Evolutionary conservation across 2,329 filamentous ascomycete species (phyloP).

Genomic region (Chrysoporthe puriensis): DNA sequence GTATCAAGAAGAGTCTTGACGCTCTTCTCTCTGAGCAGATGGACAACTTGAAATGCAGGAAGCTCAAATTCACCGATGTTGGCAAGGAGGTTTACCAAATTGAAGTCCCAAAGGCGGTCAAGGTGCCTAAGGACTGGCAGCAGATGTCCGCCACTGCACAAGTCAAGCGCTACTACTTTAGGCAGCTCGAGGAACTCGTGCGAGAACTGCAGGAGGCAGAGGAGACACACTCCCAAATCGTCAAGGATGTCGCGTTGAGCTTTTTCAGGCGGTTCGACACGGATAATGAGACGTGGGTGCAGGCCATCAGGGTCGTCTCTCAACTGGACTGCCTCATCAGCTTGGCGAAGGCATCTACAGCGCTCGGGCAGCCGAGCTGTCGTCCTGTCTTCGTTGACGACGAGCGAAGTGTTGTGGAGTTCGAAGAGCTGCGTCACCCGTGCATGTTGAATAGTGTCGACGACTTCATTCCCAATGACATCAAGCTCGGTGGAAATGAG

Average conservation of each 20-base stretch:
- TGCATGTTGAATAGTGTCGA: conserved; percentile 89
- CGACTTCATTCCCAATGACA: conserved; percentile 96
- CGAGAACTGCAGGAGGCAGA: conserved; percentile 90
- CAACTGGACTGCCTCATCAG: conserved; percentile 96
- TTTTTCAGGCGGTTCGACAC: conserved; percentile 89
- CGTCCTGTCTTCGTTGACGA: conserved; percentile 85
- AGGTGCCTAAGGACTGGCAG: conserved; percentile 86
- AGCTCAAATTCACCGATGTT: conserved; percentile 77
- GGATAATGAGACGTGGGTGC: conserved; percentile 83
- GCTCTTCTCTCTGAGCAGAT: conserved; percentile 72
- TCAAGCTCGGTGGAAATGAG: conserved; percentile 78
- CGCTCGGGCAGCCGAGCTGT: conserved; percentile 84
- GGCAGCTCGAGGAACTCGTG: conserved; percentile 79
- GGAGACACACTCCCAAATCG: conserved; percentile 88
- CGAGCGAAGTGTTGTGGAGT: conserved; percentile 85
- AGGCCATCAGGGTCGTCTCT: conserved; percentile 85
- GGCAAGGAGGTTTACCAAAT: conserved; percentile 98
- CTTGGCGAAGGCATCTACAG: conserved; percentile 83
- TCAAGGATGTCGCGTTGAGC: conserved; percentile 80
- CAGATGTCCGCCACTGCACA: conserved; percentile 94
- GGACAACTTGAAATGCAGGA: conserved; percentile 72
- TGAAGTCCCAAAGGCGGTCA: conserved; percentile 82
- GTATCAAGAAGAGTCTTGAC: conserved; percentile 74
- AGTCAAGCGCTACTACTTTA: conserved; percentile 93
- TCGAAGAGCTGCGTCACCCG: conserved; percentile 89